Evolutionary conservation across 352 stramenopile species (phyloP).

Genomic region (Phytophthora multivora): DNA sequence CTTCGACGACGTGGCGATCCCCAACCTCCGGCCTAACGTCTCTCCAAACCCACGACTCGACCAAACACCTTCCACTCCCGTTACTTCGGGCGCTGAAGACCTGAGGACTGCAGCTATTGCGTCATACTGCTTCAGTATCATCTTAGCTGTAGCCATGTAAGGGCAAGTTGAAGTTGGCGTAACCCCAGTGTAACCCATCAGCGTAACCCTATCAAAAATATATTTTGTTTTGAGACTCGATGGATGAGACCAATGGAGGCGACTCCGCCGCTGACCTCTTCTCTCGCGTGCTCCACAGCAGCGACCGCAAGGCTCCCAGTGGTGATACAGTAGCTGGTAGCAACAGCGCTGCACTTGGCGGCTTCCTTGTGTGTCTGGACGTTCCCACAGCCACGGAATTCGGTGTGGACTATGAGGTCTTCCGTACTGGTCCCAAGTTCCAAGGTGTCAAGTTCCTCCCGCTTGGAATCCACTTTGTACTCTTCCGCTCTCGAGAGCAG

Average conservation of each 20-base stretch:
- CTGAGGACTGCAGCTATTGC: constrained; percentile 5
- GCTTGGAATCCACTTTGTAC: constrained; percentile 79
- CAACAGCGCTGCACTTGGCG: constrained; percentile 37
- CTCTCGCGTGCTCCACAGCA: constrained; percentile 36
- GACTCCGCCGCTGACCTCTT: constrained; percentile 42
- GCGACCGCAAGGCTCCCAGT: constrained; percentile 4
- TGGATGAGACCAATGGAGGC: constrained; percentile 23
- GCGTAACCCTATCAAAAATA: not conserved
- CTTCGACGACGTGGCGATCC: constrained; percentile 14
- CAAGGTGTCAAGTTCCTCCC: constrained; percentile 88
- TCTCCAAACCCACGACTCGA: constrained; percentile 22
- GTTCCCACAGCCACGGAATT: constrained; percentile 83
- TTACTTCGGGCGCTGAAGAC: constrained; percentile 8
- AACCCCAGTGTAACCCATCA: constrained; percentile 18
- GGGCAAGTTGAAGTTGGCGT: constrained; percentile 21
- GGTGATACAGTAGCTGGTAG: not conserved
- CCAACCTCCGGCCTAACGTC: constrained; percentile 12
- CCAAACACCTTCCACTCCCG: constrained; percentile 6
- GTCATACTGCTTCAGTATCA: constrained; percentile 15
- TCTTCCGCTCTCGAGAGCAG: constrained; percentile 79
- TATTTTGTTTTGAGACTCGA: constrained; percentile 9
- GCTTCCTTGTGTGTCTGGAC: constrained; percentile 85
- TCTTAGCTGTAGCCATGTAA: constrained; percentile 15
- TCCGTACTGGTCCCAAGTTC: constrained; percentile 79
- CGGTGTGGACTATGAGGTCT: constrained; percentile 87